A percentile compares a stretch with the other conserved stretches of the same genome.
Conservation (phyloP, 2,329 filamentous ascomycete genomes). For the Trichoderma sp. region DNA sequence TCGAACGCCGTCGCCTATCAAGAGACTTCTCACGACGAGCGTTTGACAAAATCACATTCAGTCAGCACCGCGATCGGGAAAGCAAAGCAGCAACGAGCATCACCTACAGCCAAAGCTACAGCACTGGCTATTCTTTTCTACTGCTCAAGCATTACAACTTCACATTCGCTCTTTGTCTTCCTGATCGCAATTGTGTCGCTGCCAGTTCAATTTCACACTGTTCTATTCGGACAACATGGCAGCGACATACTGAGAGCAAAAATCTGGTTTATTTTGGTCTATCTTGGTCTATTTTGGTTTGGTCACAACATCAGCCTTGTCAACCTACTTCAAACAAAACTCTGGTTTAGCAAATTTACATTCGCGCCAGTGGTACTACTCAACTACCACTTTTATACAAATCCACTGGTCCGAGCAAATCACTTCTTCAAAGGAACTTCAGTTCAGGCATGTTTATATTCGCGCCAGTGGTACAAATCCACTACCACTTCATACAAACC, state of each 20-base stretch:
- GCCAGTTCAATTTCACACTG: background rate
- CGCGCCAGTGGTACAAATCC: no score
- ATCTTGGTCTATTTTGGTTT: constrained; percentile 1
- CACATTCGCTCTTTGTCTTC: background rate
- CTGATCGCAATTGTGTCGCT: background rate
- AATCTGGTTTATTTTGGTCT: background rate
- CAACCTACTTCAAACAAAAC: background rate
- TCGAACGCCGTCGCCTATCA: constrained; percentile 1
- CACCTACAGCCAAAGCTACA: background rate
- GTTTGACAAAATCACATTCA: constrained; percentile 6
- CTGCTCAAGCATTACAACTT: background rate
- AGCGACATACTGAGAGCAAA: constrained; percentile 1
- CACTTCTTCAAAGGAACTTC: background rate
- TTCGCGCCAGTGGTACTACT: background rate
- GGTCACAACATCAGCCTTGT: background rate
- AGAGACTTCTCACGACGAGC: background rate
- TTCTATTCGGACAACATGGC: background rate
- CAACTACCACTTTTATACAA: background rate
- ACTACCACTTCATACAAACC: background rate
- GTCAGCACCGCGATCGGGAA: constrained; percentile 17
- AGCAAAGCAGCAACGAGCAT: background rate
- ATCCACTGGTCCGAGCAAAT: background rate
- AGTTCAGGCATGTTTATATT: background rate
- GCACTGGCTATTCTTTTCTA: background rate
- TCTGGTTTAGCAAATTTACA: background rate